Conservation (phyloP, 352 stramenopile species). For the Phytophthora podocarpi region DNA sequence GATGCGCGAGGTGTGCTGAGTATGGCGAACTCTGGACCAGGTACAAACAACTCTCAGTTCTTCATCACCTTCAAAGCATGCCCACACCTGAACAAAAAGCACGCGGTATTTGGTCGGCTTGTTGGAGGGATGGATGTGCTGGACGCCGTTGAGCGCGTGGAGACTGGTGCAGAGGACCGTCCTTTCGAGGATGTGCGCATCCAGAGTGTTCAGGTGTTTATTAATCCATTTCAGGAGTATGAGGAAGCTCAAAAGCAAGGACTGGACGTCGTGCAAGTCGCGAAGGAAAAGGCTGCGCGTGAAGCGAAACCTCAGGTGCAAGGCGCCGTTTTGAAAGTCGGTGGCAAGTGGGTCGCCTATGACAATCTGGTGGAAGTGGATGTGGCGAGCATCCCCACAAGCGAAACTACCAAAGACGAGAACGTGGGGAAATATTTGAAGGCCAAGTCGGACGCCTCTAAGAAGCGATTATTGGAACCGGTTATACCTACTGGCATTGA, state of each 20-base stretch:
- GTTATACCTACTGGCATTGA: constrained; percentile 59
- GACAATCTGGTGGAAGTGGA: constrained; percentile 66
- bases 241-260: constrained; percentile 64
- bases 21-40: constrained; percentile 97
- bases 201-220: constrained; percentile 76
- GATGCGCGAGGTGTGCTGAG: constrained; percentile 91
- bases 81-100: constrained; percentile 98
- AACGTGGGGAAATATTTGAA: constrained; percentile 80
- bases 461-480: constrained; percentile 37
- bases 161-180: constrained; percentile 80
- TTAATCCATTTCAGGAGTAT: constrained; percentile 91
- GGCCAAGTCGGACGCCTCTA: constrained; percentile 13
- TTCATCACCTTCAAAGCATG: constrained; percentile 98
- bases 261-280: constrained; percentile 58
- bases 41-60: constrained; percentile 98
- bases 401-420: constrained; percentile 48
- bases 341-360: constrained; percentile 81
- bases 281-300: constrained; percentile 54
- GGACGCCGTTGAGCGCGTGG: constrained; percentile 77
- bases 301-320: constrained; percentile 57
- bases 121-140: constrained; percentile 91
- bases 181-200: constrained; percentile 89
- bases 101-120: constrained; percentile 96
- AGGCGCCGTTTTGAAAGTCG: constrained; percentile 82
- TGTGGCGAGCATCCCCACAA: constrained; percentile 51